phyloP scores from a whole-genome alignment of 306 rosid species.

The cucumber (Cucumis sativus) region DNA sequence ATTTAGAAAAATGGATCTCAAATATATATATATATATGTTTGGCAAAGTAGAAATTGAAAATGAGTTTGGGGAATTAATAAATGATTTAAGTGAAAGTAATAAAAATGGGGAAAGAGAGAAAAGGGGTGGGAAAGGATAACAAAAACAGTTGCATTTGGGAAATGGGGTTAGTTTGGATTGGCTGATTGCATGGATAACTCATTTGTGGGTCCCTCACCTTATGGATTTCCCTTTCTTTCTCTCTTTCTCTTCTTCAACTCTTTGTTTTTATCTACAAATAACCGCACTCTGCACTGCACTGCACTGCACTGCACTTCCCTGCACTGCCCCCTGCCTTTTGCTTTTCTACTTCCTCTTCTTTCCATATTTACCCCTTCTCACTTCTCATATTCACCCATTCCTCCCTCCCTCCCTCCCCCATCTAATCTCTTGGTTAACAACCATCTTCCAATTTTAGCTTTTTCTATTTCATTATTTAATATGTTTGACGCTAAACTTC shows the following conservation, averaged over 20 bases:
- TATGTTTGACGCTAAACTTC: no score
- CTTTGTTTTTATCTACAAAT: background rate
- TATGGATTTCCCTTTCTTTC: background rate
- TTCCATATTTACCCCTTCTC: background rate
- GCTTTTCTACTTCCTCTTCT: background rate
- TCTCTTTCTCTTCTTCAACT: background rate
- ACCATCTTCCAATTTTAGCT: no score
- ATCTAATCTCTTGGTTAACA: no score
- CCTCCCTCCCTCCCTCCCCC: background rate
- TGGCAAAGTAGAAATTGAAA: no score
- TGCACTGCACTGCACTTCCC: background rate
- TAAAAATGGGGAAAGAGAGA: background rate
- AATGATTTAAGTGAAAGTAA: no score
- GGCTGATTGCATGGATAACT: constrained; percentile 25
- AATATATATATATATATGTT: no score
- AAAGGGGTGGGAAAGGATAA: background rate
- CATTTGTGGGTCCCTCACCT: constrained; percentile 8
- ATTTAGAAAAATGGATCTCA: no score
- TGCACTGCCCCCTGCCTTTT: background rate
- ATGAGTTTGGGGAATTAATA: no score
- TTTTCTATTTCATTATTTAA: no score
- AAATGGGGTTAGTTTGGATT: constrained; percentile 20
- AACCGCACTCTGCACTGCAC: background rate
- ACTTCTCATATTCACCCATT: background rate
- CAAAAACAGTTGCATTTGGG: background rate